These are phyloP conservation scores for Delonix regia DNA, from an alignment of 306 rosid genomes.

Conservation along the genomic window DNA sequence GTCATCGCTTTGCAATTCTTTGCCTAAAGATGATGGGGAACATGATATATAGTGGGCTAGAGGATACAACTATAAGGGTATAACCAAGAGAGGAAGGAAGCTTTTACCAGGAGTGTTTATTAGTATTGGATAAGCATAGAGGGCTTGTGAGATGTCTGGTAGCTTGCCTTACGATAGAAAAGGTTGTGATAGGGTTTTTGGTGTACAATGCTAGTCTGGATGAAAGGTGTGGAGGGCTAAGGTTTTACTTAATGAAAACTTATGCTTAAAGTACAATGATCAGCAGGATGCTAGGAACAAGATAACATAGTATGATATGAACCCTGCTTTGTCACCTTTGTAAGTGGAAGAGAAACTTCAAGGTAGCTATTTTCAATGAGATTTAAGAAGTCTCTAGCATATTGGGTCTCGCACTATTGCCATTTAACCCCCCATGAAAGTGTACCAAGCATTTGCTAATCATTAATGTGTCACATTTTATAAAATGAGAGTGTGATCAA, in stretches of 20 bases:
- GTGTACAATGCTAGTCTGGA: conserved; percentile 76
- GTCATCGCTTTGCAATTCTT: conserved; percentile 67
- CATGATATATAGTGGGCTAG: conserved; percentile 73
- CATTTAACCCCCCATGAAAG: too few relatives aligned
- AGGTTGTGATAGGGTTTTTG: conserved; percentile 59
- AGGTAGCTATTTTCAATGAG: conserved; percentile 37
- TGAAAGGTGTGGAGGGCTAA: conserved; percentile 73
- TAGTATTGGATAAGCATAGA: conserved; percentile 73
- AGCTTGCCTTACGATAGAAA: conserved; percentile 66
- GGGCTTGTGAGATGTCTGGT: conserved; percentile 78
- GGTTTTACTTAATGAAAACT: conserved; percentile 53
- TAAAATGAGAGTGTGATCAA: too few relatives aligned
- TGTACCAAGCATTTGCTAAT: too few relatives aligned
- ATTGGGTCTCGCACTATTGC: too few relatives aligned
- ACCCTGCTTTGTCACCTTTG: conserved; percentile 69
- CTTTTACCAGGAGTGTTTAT: conserved; percentile 72
- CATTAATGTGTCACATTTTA: too few relatives aligned
- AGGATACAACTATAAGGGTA: conserved; percentile 72
- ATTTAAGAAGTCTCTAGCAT: not conserved
- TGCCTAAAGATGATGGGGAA: conserved; percentile 66
- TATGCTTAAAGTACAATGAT: conserved; percentile 33
- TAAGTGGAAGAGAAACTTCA: conserved; percentile 72
- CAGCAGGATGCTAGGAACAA: conserved; percentile 33
- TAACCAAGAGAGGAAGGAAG: conserved; percentile 72
- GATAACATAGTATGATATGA: conserved; percentile 43